phyloP scores from a whole-genome alignment of 2,329 filamentous ascomycete genomes.

The Calonectria leucothoes region DNA sequence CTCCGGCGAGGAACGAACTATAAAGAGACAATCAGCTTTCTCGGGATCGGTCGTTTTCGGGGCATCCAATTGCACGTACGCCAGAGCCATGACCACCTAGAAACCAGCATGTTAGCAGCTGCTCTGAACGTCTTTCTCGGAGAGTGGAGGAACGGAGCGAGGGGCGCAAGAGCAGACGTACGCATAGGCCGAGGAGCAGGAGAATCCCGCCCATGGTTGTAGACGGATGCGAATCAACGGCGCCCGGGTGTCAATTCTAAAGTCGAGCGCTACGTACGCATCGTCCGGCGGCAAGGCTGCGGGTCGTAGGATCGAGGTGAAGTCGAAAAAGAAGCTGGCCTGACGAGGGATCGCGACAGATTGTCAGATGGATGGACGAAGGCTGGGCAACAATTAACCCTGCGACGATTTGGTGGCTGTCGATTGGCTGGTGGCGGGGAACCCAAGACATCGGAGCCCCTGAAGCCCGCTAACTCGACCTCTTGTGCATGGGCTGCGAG shows the following conservation, averaged over 20 bases:
- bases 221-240: slow-evolving; percentile 23
- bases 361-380: slow-evolving; percentile 32
- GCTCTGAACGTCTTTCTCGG: slow-evolving; percentile 6
- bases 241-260: slow-evolving; percentile 25
- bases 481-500: slow-evolving; percentile 12
- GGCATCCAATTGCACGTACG: slow-evolving; percentile 55
- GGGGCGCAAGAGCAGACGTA: slow-evolving; percentile 41
- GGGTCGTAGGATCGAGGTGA: slow-evolving; percentile 16
- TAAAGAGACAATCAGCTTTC: slow-evolving; percentile 32
- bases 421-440: slow-evolving; percentile 40
- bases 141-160: background rate
- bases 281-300: slow-evolving; percentile 28
- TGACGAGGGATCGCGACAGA: slow-evolving; percentile 32
- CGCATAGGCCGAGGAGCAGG: slow-evolving; percentile 54
- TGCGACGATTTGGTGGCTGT: slow-evolving; percentile 37
- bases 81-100: slow-evolving; percentile 68
- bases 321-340: slow-evolving; percentile 31
- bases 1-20: slow-evolving; percentile 94
- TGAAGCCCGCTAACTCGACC: slow-evolving; percentile 10
- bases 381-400: slow-evolving; percentile 28
- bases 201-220: slow-evolving; percentile 53
- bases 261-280: slow-evolving; percentile 37
- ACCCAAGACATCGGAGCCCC: slow-evolving; percentile 31
- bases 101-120: slow-evolving; percentile 32
- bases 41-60: slow-evolving; percentile 24